Conservation (phyloP, 148 eudicot genomes). For the Arctostaphylos glauca region DNA sequence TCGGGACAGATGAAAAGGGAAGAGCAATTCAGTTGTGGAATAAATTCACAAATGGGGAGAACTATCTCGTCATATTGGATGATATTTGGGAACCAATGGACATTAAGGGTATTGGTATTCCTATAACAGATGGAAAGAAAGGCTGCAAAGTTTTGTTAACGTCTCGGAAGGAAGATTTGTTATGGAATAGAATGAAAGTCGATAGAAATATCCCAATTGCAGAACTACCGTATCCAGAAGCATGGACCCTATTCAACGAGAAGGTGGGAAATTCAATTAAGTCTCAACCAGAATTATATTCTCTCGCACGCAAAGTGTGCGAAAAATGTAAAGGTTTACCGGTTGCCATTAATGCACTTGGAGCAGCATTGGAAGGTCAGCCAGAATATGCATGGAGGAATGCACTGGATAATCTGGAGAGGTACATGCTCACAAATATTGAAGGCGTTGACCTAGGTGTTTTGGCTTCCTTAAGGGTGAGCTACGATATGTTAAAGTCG, state of each 20-base stretch:
- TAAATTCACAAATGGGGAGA: background rate
- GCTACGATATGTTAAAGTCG: background rate
- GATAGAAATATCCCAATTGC: background rate
- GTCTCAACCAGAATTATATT: background rate
- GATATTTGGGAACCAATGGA: conserved; percentile 20
- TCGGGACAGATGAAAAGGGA: background rate
- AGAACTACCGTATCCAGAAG: background rate
- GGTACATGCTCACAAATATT: background rate
- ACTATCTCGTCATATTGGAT: conserved; percentile 16
- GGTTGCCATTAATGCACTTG: conserved; percentile 11
- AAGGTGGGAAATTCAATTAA: background rate
- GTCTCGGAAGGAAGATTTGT: background rate
- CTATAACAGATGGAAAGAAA: background rate
- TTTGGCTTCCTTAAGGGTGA: background rate
- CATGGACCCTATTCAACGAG: background rate
- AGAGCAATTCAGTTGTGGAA: background rate
- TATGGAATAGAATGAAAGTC: background rate
- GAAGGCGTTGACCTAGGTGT: background rate
- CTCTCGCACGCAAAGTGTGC: background rate
- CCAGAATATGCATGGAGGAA: background rate
- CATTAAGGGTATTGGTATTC: conserved; percentile 18
- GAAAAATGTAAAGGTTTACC: conserved; percentile 19
- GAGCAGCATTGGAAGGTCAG: conserved; percentile 5
- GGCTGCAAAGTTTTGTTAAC: conserved; percentile 22
- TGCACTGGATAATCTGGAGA: background rate